Evolutionary conservation across 176 grass and related monocot species (phyloP).

Genomic region (Lolium perenne): DNA sequence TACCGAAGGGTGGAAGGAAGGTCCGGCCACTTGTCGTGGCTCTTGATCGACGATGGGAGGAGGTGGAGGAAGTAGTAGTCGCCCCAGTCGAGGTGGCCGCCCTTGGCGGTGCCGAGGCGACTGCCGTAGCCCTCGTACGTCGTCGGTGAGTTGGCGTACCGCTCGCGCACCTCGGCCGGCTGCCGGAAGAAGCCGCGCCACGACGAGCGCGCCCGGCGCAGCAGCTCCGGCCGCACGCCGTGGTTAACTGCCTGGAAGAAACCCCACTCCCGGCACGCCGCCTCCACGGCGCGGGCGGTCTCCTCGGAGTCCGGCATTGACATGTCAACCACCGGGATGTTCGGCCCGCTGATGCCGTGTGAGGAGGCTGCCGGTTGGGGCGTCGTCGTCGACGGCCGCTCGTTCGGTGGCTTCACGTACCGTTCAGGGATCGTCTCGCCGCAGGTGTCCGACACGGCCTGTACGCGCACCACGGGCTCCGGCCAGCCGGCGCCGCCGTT

Average conservation of each 20-base stretch:
- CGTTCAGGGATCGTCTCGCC: slow-evolving; percentile 56
- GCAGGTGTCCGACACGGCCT: slow-evolving; percentile 67
- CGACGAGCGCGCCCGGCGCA: slow-evolving; percentile 43
- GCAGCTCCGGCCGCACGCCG: slow-evolving; percentile 57
- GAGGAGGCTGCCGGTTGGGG: neutral
- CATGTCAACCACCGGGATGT: slow-evolving; percentile 72
- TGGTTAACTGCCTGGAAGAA: slow-evolving; percentile 97
- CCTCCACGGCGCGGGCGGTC: slow-evolving; percentile 43
- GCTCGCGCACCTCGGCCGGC: slow-evolving; percentile 67
- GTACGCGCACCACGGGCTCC: slow-evolving; percentile 76
- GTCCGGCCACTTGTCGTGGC: slow-evolving; percentile 79
- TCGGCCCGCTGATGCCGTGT: neutral
- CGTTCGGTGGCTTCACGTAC: slow-evolving; percentile 67
- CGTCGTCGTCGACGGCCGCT: slow-evolving; percentile 45
- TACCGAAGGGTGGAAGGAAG: slow-evolving; percentile 57
- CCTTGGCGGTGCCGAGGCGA: slow-evolving; percentile 66
- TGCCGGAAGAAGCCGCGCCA: slow-evolving; percentile 74
- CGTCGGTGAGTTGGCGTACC: slow-evolving; percentile 72
- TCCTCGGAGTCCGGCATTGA: slow-evolving; percentile 51
- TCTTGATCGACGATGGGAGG: slow-evolving; percentile 60
- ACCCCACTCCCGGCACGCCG: slow-evolving; percentile 72
- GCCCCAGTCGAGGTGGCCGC: slow-evolving; percentile 74
- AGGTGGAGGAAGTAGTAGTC: slow-evolving; percentile 90
- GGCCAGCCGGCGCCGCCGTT: slow-evolving; percentile 75
- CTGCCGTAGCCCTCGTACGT: slow-evolving; percentile 97